These are phyloP conservation scores for Acacia concinna DNA, from an alignment of 331 rosid species.

Conservation along the genomic window DNA sequence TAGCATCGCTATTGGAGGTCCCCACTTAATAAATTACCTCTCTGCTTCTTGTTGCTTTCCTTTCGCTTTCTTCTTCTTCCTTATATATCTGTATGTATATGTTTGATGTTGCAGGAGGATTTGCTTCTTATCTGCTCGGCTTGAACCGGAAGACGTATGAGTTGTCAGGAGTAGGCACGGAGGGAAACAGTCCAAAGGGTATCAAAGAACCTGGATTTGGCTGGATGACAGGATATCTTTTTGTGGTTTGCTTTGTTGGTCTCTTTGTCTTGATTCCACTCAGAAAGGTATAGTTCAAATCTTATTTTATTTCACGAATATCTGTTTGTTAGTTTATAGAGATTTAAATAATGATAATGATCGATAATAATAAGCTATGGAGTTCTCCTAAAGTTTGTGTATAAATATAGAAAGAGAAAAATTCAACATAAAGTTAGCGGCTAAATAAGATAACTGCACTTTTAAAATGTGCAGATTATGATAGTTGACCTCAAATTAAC, in stretches of 20 bases:
- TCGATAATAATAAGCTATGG: not conserved
- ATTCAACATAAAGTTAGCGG: not conserved
- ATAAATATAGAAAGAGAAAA: not conserved
- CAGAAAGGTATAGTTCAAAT: conserved; percentile 58
- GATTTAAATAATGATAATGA: not conserved
- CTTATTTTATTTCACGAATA: not conserved
- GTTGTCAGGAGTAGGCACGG: conserved; percentile 66
- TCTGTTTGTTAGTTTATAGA: not conserved
- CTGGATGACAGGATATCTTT: conserved; percentile 85
- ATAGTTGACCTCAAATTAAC: conserved; percentile 63
- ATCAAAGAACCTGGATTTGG: conserved; percentile 87
- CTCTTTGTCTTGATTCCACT: conserved; percentile 91
- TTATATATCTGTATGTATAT: not conserved
- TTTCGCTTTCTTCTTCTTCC: not conserved
- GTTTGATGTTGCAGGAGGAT: conserved; percentile 64
- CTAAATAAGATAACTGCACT: not conserved
- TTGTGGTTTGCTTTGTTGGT: conserved; percentile 94
- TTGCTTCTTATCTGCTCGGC: conserved; percentile 85
- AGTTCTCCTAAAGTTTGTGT: not conserved
- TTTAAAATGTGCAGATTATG: conserved; percentile 49
- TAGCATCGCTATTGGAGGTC: conserved; percentile 84
- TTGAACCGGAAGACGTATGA: conserved; percentile 74
- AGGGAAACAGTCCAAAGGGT: conserved; percentile 56
- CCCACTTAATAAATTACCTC: not conserved
- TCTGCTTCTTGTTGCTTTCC: not conserved